Evolutionary conservation across 345 rosid species (phyloP), one percentile per base, ranked within the genome.

Genomic region (Dovyalis caffra): DNA sequence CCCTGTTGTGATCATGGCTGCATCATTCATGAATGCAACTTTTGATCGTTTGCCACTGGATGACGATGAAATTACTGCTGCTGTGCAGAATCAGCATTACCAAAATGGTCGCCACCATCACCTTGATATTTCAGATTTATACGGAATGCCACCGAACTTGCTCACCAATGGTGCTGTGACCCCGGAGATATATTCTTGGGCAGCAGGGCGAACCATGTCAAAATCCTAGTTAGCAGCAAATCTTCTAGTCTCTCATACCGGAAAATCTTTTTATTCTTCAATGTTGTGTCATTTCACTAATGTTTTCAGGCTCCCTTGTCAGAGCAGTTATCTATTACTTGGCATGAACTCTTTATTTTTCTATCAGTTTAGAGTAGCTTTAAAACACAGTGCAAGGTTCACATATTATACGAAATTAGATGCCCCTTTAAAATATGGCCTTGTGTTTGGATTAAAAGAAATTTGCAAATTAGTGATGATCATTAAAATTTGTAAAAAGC

Each of bases 11-110:
- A 80, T 95, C 80, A 89, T 91, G 97, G 95, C 92, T 9, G 92
- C 97, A 0, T 91, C 99, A 3, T 95, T 95, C 88, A 89, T 87
- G 97, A 95, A 95, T 12, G 97, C 94, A 29, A 88, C 95, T 12
- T 91, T 86, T 64, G 97, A 95, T 84, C 97, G 97, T 76, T 83
- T 95, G 74, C 99, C 97, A 0, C 61, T 88, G 82, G 97, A 92
- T 21, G 88, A 92, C 10, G 95, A 87, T 21, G 94, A 86, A 73
- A 80, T 84, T 34, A 85, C 87, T 7, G 81, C 87, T 6, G 86
- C 78, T 12, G 64, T 85, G 74, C 85, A 83, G 77, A 87, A 82
- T 77, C 90, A 84, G 74, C 89, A 87, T 37, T 84, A 86, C 79
- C 92, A 89, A 74, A 89, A 87, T 26, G 86, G 86, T 25, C 88